Base-by-base conservation (phyloP, 164 flowering plant species). In the Kingdonia uniflora region DNA sequence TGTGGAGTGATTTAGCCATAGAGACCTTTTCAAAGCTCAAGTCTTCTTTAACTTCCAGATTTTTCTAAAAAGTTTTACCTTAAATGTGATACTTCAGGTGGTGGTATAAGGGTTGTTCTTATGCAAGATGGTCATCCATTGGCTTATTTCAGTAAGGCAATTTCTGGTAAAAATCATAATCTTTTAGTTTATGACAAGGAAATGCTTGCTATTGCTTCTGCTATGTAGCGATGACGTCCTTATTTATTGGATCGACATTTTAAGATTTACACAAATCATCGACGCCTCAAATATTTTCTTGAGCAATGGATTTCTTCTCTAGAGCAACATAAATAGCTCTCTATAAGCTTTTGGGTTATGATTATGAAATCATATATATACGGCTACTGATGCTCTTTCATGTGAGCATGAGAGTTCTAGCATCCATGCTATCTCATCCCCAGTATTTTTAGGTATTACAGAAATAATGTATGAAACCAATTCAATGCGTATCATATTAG, bases 341-440 rank as follows among this genome's bases (percentile, higher is more conserved):
- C n/a, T n/a, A 11, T 23, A 57, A 57, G 1, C 6, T 57, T 1
- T 39, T 57, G 13, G 48, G 54, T 1, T 57, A 49, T 26, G 38
- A 57, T 24, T 48, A 33, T 19, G 48, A 33, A n/a, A n/a, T n/a
- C n/a, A n/a, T n/a, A n/a, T n/a, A n/a, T n/a, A n/a, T n/a, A n/a
- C n/a, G n/a, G n/a, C n/a, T n/a, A n/a, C n/a, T n/a, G 19, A 49
- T 40, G 37, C 61, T 13, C 17, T 57, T 0, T 57, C 61, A 10
- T 4, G 38, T 0, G 13, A 12, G 1, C 11, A 1, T 11, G 1
- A 10, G n/a, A 12, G 15, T 11, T 14, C 14, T 15, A 42, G 5
- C n/a, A 5, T 42, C 4, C 6, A 0, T n/a, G 47, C 37, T 40
- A 0, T 54, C 6, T 29, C 59, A 13, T 13, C 51, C 2, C 50